Evolutionary conservation across 768 basidiomycete species (phyloP), one percentile per base, ranked within the genome.

Genomic region (Xanthoconium stramineum): DNA sequence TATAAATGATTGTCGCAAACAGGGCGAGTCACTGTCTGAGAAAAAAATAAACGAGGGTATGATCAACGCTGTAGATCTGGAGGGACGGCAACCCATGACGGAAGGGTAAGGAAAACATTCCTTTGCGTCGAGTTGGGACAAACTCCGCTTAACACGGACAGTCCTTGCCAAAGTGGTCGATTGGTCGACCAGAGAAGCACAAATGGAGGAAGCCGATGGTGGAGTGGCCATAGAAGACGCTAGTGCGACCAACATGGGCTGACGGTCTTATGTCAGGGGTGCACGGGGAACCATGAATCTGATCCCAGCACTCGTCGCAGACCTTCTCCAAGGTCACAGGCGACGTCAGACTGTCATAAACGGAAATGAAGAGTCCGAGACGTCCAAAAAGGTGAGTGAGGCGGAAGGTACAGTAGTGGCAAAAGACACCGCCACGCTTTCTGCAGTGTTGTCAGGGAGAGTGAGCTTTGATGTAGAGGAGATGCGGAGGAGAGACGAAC

Each of bases 361-460:
- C 69, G 3, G 79, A 53, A 49, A 92, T 78, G 4, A 87, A 79
- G n/a, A 80, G n/a, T 78, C n/a, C n/a, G n/a, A n/a, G n/a, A n/a
- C n/a, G n/a, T n/a, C n/a, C n/a, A n/a, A n/a, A n/a, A n/a, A n/a
- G n/a, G n/a, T n/a, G n/a, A n/a, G 86, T 89, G 7, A 76, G 65
- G 52, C 80, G 80, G 7, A 79, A 73, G 1, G 84, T 80, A 68
- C 90, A 91, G 7, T 78, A 69, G 47, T 70, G 69, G 72, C 90
- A 92, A 68, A 84, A 91, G 32, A 91, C 74, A 59, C 88, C 88
- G 48, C 90, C 90, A 61, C 90, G 91, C 68, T 91, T 91, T 69
- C 90, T 82, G 71, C 90, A 92, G 58, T 92, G 90, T 86, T 88
- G 66, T 39, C 52, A 57, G 48, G 52, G 58, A 55, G 65, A 53